Base-by-base conservation (phyloP, 2,329 filamentous ascomycete species). In the Colletotrichum sp. region DNA sequence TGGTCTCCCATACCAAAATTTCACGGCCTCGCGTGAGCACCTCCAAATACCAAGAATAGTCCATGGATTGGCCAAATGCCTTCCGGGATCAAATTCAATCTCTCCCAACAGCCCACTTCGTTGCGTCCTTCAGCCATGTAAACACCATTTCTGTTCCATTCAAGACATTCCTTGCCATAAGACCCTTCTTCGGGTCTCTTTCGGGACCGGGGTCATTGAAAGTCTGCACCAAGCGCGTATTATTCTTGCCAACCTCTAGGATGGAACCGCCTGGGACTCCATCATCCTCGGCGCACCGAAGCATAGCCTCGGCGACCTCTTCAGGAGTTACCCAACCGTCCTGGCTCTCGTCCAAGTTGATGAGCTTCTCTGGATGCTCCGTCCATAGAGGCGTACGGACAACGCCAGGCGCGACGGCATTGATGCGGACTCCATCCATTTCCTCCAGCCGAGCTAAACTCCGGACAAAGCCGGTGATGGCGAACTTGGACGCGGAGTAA, bases 311-410 rank as follows among this genome's bases (percentile, higher is more conserved):
- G 3, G 88, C 87, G 0, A 88, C 86, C 58, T 85, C 85, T 2
- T 84, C 77, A 0, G 87, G 84, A 0, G 84, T 85, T 1, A 87
- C 83, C 86, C 86, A 89, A 0, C 74, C 80, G 70, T 87, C 85
- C 28, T 79, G 74, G 5, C 71, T 73, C 30, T 80, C 69, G 8
- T 86, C 80, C 1, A 89, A 75, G 48, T 82, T 82, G 18, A 79
- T 78, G 21, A 87, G 74, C 76, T 88, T 89, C 76, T 88, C 87
- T 0, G 85, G 84, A 43, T 87, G 76, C 3, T 88, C 87, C 0
- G 80, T 84, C 86, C 87, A 88, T 5, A 89, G 75, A 4, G 88
- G 88, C 2, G 88, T 89, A 9, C 81, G 79, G 1, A 89, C 84
- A 2, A 87, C 66, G 0, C 86, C 87, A 0, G 88, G 88, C 0